Base-by-base conservation (phyloP, 2,329 filamentous ascomycete genomes). In the Aureobasidium lini region DNA sequence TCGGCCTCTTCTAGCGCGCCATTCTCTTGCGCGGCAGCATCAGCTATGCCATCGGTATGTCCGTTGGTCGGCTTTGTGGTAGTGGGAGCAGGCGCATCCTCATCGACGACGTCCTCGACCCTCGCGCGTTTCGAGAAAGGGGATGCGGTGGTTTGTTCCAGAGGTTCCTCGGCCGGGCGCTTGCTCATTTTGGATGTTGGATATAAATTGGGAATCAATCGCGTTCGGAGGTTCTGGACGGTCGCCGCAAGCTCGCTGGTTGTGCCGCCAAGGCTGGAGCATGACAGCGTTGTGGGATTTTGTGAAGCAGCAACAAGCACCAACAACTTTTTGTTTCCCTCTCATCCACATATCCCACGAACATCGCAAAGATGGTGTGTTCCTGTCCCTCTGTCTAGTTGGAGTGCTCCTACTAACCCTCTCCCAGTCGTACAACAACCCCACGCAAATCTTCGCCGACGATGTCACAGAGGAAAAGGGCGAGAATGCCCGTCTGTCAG, bases 391-490 rank as follows among this genome's bases (percentile, higher is more conserved):
- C 34, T 18, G 7, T 13, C 9, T 32, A 18, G 13, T 44, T 23
- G 23, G 23, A 23, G 23, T 23, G 23, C 23, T 23, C 23, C 18
- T 23, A 34, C 23, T 6, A 4, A 28, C 16, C 28, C 42, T 9
- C 11, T 1, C 8, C 40, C 54, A 75, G 72, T 72, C 73, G 60
- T 73, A 72, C 65, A 69, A 74, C 62, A 94, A 91, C 78, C 92
- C 93, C 70, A 96, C 91, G 64, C 93, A 97, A 78, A 97, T 97
- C 81, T 97, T 97, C 77, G 90, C 91, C 70, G 90, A 96, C 76
- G 92, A 95, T 73, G 94, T 95, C 67, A 94, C 88, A 60, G 90
- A 97, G 78, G 93, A 97, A 80, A 97, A 96, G 80, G 94, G 94
- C 70, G 93, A 97, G 80, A 97, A 97, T 88, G 93, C 94, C 70